Base-by-base conservation (phyloP, 495 filamentous ascomycete species). In the Neurospora sp. region DNA sequence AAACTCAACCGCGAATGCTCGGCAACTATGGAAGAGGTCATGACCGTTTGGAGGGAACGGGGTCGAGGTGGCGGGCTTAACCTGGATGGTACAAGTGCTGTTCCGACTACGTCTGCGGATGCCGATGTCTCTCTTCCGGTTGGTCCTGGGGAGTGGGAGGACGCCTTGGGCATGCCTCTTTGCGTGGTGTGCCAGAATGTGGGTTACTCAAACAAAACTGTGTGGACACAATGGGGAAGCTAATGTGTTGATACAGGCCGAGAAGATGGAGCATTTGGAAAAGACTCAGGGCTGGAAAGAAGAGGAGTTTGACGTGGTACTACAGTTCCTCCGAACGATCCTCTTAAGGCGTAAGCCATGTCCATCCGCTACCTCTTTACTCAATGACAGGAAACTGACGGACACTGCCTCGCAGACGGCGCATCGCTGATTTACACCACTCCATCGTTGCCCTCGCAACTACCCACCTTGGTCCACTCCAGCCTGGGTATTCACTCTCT, bases 131-230 rank as follows among this genome's bases (percentile, higher is more conserved):
- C 89, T 69, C 85, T 97, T 75, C 93, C 94, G 0, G 77, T 96
- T 38, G 94, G 95, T 10, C 92, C 92, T 9, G 95, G 95, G 37
- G 95, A 98, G 83, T 98, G 94, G 92, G 94, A 97, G 76, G 94
- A 97, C 79, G 92, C 89, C 3, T 84, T 98, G 15, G 95, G 95
- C 6, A 82, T 98, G 59, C 95, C 95, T 0, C 84, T 98, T 73
- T 97, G 93, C 82, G 91, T 97, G 39, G 93, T 98, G 39, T 97
- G 94, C 78, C 94, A 98, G 77, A 94, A 94, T 83, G 93, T 96
- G 85, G 78, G 90, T 83, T 66, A 11, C 72, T 34, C 71, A 24
- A 4, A 7, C 10, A 39, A 24, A 11, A 8, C 8, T 24, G 9
- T 10, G 15, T 15, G 7, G 1, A 24, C 6, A 15, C 19, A 11